Percentiles rank a stretch among this genome's conserved stretches.
Evolutionary conservation across 495 filamentous ascomycete genomes (phyloP).

Genomic region (Penicillium maclennaniae): DNA sequence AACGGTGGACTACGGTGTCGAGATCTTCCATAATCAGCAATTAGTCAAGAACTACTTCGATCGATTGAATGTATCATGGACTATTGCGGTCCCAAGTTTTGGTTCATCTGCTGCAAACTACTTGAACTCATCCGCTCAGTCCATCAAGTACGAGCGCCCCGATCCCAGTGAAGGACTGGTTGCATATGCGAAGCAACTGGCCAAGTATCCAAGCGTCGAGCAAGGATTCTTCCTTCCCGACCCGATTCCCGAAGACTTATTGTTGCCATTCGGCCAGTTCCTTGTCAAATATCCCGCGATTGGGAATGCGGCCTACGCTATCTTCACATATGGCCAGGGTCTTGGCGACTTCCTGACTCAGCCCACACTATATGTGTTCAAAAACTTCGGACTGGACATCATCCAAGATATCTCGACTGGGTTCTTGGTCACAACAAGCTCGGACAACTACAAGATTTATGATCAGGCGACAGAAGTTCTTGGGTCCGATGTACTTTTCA

Average conservation of each 20-base stretch:
- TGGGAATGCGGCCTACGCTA: constrained; percentile 21
- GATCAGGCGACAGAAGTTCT: constrained; percentile 28
- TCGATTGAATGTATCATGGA: constrained; percentile 28
- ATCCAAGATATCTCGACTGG: constrained; percentile 15
- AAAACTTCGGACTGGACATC: constrained; percentile 20
- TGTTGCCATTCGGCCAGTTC: constrained; percentile 48
- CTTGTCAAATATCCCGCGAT: constrained; percentile 40
- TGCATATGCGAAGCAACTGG: constrained; percentile 37
- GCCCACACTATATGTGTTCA: constrained; percentile 28
- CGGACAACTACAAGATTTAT: constrained; percentile 44
- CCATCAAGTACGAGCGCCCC: constrained; percentile 33
- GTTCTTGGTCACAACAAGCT: constrained; percentile 20
- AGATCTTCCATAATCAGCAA: constrained; percentile 34
- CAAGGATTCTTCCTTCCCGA: constrained; percentile 44
- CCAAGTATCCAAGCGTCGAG: constrained; percentile 24
- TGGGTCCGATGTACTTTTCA: constrained; percentile 27
- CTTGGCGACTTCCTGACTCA: constrained; percentile 36
- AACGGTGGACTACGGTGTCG: constrained; percentile 45
- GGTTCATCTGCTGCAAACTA: constrained; percentile 11
- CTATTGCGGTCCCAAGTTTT: constrained; percentile 24
- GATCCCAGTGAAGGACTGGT: constrained; percentile 29
- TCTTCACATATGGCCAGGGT: constrained; percentile 29
- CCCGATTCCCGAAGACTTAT: constrained; percentile 48
- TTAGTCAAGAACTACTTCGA: constrained; percentile 36
- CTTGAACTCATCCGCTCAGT: constrained; percentile 38